Evolutionary conservation across 1,284 basidiomycete genomes (phyloP).

Genomic region (Coniophora puteana): DNA sequence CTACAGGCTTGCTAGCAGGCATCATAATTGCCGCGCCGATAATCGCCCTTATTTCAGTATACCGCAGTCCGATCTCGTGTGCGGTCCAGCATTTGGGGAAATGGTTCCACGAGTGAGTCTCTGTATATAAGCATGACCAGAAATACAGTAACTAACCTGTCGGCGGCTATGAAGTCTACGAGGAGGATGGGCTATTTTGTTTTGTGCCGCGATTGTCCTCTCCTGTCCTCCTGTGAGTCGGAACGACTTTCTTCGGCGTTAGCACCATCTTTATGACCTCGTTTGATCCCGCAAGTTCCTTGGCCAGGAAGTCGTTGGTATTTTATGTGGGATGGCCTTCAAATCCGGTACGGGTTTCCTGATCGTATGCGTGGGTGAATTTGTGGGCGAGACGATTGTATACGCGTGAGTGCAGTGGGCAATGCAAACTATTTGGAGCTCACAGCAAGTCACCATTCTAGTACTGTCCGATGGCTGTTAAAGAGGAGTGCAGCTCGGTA

Average conservation of each 20-base stretch:
- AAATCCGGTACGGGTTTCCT: constrained; percentile 36
- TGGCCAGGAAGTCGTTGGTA: constrained; percentile 42
- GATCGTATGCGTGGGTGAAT: constrained; percentile 37
- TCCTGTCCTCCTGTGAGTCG: constrained; percentile 61
- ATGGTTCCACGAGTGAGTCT: too few relatives aligned
- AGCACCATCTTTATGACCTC: background rate
- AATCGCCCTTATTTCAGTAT: too few relatives aligned
- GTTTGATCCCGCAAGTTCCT: constrained; percentile 1
- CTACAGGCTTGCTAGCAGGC: too few relatives aligned
- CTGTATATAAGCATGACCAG: too few relatives aligned
- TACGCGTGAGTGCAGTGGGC: constrained; percentile 34
- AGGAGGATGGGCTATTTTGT: too few relatives aligned
- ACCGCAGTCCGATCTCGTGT: too few relatives aligned
- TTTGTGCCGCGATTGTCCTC: too few relatives aligned
- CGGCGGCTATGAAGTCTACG: too few relatives aligned
- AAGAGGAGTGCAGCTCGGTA: constrained; percentile 44
- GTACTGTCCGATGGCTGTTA: constrained; percentile 40
- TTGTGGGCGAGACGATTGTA: constrained; percentile 40
- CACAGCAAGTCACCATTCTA: constrained; percentile 5
- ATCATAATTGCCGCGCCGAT: too few relatives aligned
- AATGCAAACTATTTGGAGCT: constrained; percentile 4
- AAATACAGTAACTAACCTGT: too few relatives aligned
- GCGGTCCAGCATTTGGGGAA: too few relatives aligned
- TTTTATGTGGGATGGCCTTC: constrained; percentile 43
- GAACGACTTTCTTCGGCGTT: background rate